Evolutionary conservation across 306 rosid genomes (phyloP), one percentile per base, ranked within the genome.

Genomic region (Pterocarpus santalinus): DNA sequence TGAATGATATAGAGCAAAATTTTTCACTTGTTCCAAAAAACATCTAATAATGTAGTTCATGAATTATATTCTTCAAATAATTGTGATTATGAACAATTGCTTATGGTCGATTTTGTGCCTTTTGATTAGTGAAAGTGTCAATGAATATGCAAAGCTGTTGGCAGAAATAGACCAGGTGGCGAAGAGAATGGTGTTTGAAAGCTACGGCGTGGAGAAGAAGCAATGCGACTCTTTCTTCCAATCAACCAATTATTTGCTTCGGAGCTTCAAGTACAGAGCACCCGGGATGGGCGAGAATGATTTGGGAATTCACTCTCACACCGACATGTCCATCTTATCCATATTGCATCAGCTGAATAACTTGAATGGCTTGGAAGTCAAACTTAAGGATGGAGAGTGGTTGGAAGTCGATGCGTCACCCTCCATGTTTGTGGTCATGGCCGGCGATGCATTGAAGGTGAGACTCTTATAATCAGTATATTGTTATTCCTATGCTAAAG

Each of bases 361-460:
- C 32, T 3, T 79, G 1, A 5, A 32, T 2, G 83, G 83, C 17
- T 14, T 79, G 30, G 64, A 80, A 80, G 22, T 80, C 16, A 80
- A 63, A 80, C 51, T 75, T 12, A 73, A 73, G 67, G 60, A 65
- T 38, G 71, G 77, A 15, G 49, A 80, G 10, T 80, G 84, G 84
- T n/a, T 72, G 7, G 46, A 6, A 14, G 36, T 64, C 28, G 47
- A 22, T 9, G 38, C 74, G 47, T 80, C 84, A 1, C 84, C 32
- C 30, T 28, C 78, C 49, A 52, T 62, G 38, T 72, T 80, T 58
- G 1, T 72, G 8, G 65, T 80, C 60, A 53, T 80, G 74, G 84
- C 84, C 4, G 84, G 84, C 8, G 79, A 80, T 22, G 79, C 85
- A 8, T 63, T 83, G 13, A 77, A 68, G 63, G 87, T 22, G 28